These are phyloP conservation scores for Haematococcus sp. DNA, from an alignment of 139 green algal species.

Conservation along the genomic window DNA sequence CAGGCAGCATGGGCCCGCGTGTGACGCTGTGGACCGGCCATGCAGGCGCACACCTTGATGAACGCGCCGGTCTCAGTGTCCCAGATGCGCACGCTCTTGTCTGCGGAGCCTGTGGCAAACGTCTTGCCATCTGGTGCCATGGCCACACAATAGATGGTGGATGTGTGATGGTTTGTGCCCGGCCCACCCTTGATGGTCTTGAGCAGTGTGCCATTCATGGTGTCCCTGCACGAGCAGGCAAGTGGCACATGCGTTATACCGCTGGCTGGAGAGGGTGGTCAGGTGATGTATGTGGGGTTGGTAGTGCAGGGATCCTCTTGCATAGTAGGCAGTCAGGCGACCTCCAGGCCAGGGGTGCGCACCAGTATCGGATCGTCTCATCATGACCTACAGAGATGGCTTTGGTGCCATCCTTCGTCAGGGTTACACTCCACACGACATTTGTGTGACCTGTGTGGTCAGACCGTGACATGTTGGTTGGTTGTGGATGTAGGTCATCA, in stretches of 20 bases:
- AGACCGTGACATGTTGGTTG: no score
- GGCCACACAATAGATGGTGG: constrained; percentile 31
- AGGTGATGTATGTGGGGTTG: no score
- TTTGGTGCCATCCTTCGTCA: constrained; percentile 38
- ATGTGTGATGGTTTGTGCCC: constrained; percentile 29
- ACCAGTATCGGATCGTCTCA: constrained; percentile 33
- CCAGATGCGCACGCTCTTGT: constrained; percentile 37
- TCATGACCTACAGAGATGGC: constrained; percentile 18
- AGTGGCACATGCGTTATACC: no score
- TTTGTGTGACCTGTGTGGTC: constrained; percentile 39
- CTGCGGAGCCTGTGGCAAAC: constrained; percentile 32
- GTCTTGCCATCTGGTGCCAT: constrained; percentile 26
- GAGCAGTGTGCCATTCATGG: constrained; percentile 37
- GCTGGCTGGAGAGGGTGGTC: no score
- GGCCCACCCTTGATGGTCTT: constrained; percentile 14
- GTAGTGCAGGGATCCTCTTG: no score
- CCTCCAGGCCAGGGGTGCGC: no score
- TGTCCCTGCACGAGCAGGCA: constrained; percentile 11
- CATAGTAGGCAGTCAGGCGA: no score
- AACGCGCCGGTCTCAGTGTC: constrained; percentile 24
- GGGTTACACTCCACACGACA: constrained; percentile 32
- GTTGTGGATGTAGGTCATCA: no score
- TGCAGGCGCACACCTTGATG: constrained; percentile 11
- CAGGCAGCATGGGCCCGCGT: no score
- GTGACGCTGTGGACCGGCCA: no score